Conservation (phyloP, 2,329 filamentous ascomycete species). For the Leptographium radiaticola region DNA sequence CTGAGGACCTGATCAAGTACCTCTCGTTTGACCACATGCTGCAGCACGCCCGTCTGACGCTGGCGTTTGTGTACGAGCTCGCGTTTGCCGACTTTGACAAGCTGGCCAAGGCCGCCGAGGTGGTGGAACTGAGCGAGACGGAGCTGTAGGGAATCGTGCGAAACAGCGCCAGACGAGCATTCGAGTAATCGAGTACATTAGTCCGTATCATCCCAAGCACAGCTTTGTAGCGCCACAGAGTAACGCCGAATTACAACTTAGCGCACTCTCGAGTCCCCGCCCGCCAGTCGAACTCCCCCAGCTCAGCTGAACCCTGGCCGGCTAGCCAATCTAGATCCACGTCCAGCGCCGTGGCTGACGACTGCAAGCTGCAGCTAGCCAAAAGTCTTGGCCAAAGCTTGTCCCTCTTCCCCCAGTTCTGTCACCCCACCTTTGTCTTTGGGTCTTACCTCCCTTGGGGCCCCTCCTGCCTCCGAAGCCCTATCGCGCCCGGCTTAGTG, state of each 20-base stretch:
- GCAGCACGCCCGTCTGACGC: conserved; percentile 43
- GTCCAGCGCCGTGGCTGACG: too few relatives aligned
- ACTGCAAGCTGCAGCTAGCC: not conserved
- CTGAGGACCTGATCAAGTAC: conserved; percentile 57
- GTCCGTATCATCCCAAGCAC: too few relatives aligned
- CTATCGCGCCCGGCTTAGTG: too few relatives aligned
- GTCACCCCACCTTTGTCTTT: not conserved
- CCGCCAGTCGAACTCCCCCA: too few relatives aligned
- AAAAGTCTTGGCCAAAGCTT: not conserved
- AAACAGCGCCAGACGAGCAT: not conserved
- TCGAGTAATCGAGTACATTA: too few relatives aligned
- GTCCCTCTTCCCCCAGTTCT: not conserved
- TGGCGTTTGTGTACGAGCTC: conserved; percentile 34
- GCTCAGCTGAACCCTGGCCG: too few relatives aligned
- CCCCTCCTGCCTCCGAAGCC: too few relatives aligned
- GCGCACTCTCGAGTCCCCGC: too few relatives aligned
- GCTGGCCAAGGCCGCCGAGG: conserved; percentile 12
- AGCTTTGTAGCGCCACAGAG: too few relatives aligned
- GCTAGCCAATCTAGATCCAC: too few relatives aligned
- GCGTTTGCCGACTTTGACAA: conserved; percentile 22
- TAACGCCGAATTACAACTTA: too few relatives aligned
- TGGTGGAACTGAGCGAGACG: conserved; percentile 4
- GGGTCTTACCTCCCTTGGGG: too few relatives aligned
- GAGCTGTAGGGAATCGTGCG: conserved; percentile 10
- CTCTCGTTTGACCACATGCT: conserved; percentile 54